Conservation (phyloP, 2,329 filamentous ascomycete species). For the Cladosporium cucumerinum region DNA sequence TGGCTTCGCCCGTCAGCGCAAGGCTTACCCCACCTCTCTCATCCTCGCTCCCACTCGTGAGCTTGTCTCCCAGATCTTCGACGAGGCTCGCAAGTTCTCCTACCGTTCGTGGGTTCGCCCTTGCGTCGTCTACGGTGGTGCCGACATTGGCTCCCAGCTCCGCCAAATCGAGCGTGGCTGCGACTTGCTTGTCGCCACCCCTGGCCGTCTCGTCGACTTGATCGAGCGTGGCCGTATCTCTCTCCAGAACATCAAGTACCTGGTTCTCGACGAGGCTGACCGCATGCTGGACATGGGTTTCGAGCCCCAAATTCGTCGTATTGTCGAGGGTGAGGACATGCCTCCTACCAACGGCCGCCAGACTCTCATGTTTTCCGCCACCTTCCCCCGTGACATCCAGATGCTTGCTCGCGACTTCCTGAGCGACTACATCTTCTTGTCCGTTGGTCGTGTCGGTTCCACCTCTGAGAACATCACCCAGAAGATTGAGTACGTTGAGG, state of each 20-base stretch:
- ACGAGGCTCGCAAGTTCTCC: constrained; percentile 95
- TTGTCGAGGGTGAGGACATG: constrained; percentile 99
- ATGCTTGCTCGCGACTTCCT: constrained; percentile 98
- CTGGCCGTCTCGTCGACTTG: constrained; percentile 93
- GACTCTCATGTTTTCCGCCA: constrained; percentile 99
- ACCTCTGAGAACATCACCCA: constrained; percentile 99
- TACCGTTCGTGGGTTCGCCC: constrained; percentile 99
- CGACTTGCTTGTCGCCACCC: constrained; percentile 93
- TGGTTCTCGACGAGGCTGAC: constrained; percentile 97
- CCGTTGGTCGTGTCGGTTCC: constrained; percentile 95
- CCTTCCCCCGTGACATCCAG: constrained; percentile 98
- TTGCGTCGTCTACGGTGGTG: constrained; percentile 98
- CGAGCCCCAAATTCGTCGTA: constrained; percentile 97
- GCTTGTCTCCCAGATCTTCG: constrained; percentile 97
- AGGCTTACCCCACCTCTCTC: constrained; percentile 93
- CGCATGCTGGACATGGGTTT: constrained; percentile 99
- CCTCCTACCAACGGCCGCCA: constrained; percentile 77
- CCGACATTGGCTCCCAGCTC: constrained; percentile 96
- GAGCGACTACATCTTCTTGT: constrained; percentile 99
- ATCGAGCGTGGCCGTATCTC: constrained; percentile 98
- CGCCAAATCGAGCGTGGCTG: constrained; percentile 97
- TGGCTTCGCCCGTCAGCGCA: constrained; percentile 88
- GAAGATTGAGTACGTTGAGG: constrained; percentile 97
- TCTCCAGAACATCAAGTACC: constrained; percentile 97
- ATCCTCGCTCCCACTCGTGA: constrained; percentile 97